A percentile compares a stretch with the other conserved stretches of the same genome.
Conservation (phyloP, 768 basidiomycete species). For the Leccinum disarticulatum region DNA sequence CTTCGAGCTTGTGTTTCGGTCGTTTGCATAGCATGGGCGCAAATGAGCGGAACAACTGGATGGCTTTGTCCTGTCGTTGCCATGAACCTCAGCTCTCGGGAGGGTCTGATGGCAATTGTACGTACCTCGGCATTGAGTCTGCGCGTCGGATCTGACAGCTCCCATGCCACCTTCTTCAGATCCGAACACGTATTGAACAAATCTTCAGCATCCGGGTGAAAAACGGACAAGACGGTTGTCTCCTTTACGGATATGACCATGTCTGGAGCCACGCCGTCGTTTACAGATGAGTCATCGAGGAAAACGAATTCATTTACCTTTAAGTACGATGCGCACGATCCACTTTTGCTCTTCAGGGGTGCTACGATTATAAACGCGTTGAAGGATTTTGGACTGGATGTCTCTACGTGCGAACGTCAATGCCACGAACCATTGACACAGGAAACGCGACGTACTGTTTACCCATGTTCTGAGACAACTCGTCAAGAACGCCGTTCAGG, state of each 20-base stretch:
- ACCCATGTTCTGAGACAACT: constrained; percentile 67
- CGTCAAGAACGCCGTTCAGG: constrained; percentile 78
- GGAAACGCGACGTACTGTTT: constrained; percentile 56
- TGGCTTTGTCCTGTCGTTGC: constrained; percentile 68
- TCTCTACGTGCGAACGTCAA: constrained; percentile 49
- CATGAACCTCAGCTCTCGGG: constrained; percentile 5
- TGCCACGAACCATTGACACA: neutral
- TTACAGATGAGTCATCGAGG: neutral
- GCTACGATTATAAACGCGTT: constrained; percentile 71
- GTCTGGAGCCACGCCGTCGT: constrained; percentile 46
- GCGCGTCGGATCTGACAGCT: constrained; percentile 72
- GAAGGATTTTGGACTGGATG: constrained; percentile 70
- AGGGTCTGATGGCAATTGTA: constrained; percentile 16
- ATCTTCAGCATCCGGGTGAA: constrained; percentile 93
- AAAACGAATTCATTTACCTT: constrained; percentile 52
- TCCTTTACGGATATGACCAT: constrained; percentile 93
- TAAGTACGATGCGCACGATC: constrained; percentile 94
- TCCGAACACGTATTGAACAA: constrained; percentile 97
- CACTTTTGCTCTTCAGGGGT: constrained; percentile 91
- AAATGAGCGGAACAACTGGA: constrained; percentile 83
- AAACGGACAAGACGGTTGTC: constrained; percentile 85
- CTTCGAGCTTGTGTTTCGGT: constrained; percentile 75
- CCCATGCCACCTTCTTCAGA: constrained; percentile 90
- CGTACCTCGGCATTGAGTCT: constrained; percentile 61
- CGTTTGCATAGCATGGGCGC: constrained; percentile 96